Evolutionary conservation across 345 rosid species (phyloP).

Genomic region (Hibiscus tridactylites): DNA sequence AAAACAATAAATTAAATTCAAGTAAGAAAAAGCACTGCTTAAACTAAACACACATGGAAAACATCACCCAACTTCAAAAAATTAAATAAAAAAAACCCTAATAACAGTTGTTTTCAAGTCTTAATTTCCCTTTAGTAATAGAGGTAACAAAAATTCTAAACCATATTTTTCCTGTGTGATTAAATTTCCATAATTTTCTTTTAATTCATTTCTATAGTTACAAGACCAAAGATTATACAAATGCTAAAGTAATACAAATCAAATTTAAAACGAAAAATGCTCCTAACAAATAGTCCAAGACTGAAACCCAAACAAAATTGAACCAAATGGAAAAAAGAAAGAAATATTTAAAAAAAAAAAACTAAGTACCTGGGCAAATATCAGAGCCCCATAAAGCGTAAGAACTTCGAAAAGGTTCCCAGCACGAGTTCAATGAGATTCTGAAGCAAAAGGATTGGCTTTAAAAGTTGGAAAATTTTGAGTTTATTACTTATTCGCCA

Average conservation of each 20-base stretch:
- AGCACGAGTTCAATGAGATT: background rate
- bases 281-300: background rate
- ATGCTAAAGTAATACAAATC: background rate
- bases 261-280: background rate
- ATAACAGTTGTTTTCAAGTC: background rate
- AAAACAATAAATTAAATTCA: background rate
- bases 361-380: constrained; percentile 11
- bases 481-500: constrained; percentile 14
- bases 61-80: background rate
- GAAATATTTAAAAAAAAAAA: background rate
- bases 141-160: background rate
- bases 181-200: background rate
- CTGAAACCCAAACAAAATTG: background rate
- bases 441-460: background rate
- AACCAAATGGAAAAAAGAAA: background rate
- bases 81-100: background rate
- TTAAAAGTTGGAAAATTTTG: background rate
- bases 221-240: background rate
- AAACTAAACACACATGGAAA: background rate
- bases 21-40: background rate
- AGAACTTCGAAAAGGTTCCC: background rate
- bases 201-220: background rate
- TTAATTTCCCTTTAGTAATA: background rate
- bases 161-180: background rate
- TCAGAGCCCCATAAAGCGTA: background rate